phyloP scores from a whole-genome alignment of 1,284 basidiomycete species.

The Sanguinoderma infundibulare region DNA sequence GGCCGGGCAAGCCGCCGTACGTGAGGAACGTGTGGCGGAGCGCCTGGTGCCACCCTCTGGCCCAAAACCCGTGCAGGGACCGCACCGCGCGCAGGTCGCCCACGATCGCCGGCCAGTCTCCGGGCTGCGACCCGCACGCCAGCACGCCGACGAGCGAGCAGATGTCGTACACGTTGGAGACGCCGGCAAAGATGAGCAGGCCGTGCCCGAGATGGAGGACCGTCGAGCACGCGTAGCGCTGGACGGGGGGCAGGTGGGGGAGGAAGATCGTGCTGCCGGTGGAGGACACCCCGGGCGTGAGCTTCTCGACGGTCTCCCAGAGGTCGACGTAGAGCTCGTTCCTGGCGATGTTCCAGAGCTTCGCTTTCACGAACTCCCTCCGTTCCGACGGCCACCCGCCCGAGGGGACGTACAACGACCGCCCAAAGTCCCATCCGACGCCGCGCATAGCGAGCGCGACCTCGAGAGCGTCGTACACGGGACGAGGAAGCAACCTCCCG shows the following conservation, averaged over 20 bases:
- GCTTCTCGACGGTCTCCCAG: constrained; percentile 62
- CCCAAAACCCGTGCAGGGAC: constrained; percentile 74
- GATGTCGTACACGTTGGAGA: constrained; percentile 64
- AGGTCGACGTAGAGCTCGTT: constrained; percentile 63
- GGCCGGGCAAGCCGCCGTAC: constrained; percentile 66
- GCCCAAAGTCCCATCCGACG: constrained; percentile 68
- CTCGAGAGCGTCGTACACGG: constrained; percentile 57
- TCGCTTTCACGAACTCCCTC: constrained; percentile 56
- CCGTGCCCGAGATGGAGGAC: constrained; percentile 63
- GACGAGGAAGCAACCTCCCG: constrained; percentile 20
- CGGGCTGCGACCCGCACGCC: constrained; percentile 54
- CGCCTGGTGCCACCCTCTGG: constrained; percentile 74
- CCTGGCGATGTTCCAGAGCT: constrained; percentile 50
- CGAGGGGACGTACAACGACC: constrained; percentile 56
- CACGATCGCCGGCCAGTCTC: constrained; percentile 70
- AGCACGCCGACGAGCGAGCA: constrained; percentile 60
- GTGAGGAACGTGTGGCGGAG: constrained; percentile 72
- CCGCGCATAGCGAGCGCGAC: constrained; percentile 62
- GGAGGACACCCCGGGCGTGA: constrained; percentile 65
- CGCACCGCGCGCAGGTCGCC: constrained; percentile 64
- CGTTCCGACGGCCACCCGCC: constrained; percentile 53
- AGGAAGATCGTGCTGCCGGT: constrained; percentile 71
- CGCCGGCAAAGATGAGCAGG: constrained; percentile 60
- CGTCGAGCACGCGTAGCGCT: constrained; percentile 62
- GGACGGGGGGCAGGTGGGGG: constrained; percentile 46